A percentile compares a stretch with the other conserved stretches of the same genome.
Conservation (phyloP, 352 stramenopile genomes). For the Globisporangium alternatum region DNA sequence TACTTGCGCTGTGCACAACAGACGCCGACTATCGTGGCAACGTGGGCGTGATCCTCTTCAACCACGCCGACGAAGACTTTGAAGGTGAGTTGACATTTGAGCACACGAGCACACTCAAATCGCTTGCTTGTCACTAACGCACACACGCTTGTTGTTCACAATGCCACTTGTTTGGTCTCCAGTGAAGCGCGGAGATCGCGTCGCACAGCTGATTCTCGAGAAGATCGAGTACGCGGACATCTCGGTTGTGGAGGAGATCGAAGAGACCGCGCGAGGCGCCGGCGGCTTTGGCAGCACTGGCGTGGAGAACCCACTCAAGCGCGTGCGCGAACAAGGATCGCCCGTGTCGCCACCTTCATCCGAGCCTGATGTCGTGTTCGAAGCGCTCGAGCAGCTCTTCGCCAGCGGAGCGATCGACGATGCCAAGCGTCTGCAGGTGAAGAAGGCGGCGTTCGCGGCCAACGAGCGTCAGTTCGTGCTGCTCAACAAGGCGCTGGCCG, state of each 20-base stretch:
- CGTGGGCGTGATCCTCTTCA: slow-evolving; percentile 99
- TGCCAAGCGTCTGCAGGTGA: slow-evolving; percentile 44
- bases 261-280: slow-evolving; percentile 91
- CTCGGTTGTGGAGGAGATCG: slow-evolving; percentile 93
- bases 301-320: slow-evolving; percentile 61
- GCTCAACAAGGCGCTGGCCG: slow-evolving; percentile 44
- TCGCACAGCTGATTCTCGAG: slow-evolving; percentile 98
- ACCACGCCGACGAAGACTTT: slow-evolving; percentile 95
- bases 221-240: slow-evolving; percentile 90
- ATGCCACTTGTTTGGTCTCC: neutral
- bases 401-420: slow-evolving; percentile 45
- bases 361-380: slow-evolving; percentile 25
- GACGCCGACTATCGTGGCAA: slow-evolving; percentile 97
- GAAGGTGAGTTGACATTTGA: slow-evolving; percentile 24
- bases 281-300: slow-evolving; percentile 97
- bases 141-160: neutral
- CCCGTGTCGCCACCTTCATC: slow-evolving; percentile 7
- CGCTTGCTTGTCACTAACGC: neutral
- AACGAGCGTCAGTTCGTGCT: slow-evolving; percentile 54
- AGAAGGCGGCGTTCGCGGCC: slow-evolving; percentile 52
- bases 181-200: slow-evolving; percentile 94
- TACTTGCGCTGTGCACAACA: slow-evolving; percentile 7
- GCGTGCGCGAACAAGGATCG: slow-evolving; percentile 23
- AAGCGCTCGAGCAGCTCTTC: slow-evolving; percentile 49
- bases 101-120: too few relatives aligned